phyloP scores from a whole-genome alignment of 2,329 filamentous ascomycete genomes.

The Fusarium setosum region DNA sequence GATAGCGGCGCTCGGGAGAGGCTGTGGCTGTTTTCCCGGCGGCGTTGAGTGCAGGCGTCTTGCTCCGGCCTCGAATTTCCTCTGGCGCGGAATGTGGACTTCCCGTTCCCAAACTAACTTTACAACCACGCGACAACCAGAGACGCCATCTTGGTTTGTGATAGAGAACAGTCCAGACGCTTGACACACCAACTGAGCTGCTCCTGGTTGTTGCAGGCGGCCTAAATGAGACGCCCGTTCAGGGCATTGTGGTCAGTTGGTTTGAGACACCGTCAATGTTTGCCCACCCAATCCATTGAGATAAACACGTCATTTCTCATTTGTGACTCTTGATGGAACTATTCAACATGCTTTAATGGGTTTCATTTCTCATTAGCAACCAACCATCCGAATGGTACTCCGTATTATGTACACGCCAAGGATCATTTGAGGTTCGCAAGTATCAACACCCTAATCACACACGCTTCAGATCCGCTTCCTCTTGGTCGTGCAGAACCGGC shows the following conservation, averaged over 20 bases:
- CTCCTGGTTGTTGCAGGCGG: background rate
- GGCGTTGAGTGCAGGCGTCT: background rate
- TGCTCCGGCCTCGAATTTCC: background rate
- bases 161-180: background rate
- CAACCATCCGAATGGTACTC: conserved; percentile 32
- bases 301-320: conserved; percentile 8
- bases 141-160: background rate
- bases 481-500: conserved; percentile 11
- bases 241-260: background rate
- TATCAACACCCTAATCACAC: conserved; percentile 36
- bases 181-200: background rate
- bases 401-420: conserved; percentile 45
- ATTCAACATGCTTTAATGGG: conserved; percentile 30
- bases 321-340: conserved; percentile 1
- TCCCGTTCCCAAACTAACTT: background rate
- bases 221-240: too few species aligned
- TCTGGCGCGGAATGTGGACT: background rate
- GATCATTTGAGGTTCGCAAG: conserved; percentile 33
- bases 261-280: background rate
- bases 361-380: conserved; percentile 47
- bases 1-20: conserved; percentile 12
- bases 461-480: conserved; percentile 27
- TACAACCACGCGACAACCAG: conserved; percentile 11
- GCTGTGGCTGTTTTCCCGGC: conserved; percentile 6
- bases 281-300: background rate